Base-by-base conservation (phyloP, 371 early-diverging fungal genomes). In the Nematocida sp. region DNA sequence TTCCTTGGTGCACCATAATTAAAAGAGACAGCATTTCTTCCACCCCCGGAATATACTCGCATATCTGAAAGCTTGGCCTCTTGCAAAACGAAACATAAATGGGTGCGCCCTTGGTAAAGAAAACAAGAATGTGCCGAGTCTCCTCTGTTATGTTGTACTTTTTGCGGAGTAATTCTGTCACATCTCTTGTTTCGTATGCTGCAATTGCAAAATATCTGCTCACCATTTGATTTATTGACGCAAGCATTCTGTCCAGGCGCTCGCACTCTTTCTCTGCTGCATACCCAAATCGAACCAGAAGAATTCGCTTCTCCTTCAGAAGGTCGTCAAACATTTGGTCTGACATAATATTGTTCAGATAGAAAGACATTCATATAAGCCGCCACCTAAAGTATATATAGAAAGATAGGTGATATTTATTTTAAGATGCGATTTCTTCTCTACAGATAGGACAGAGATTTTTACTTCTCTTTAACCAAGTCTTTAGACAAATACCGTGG, bases 371-470 rank as follows among this genome's bases (percentile, higher is more conserved):
- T 5, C 13, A 18, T 47, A 15, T 47, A 23, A 9, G 40, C n/a
- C 0, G 56, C 9, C n/a, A 15, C 6, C 56, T 54, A 20, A 13
- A 50, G 4, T 52, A 4, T 25, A 27, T 25, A 15, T 62, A 23
- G 9, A 4, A 61, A 20, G 60, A 42, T 15, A 9, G 6, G 6
- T 52, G n/a, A 54, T 60, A 23, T 62, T 46, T 60, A 72, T 72
- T 72, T 58, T 62, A 46, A 27, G 67, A 73, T 61, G 42, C 25
- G 42, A 73, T 82, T 47, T 72, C 82, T 64, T 55, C 66, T 58
- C 87, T 72, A 62, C 87, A 86, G 15, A 85, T 62, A 15, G 87
- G 85, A 62, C 87, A 86, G 13, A 61, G 57, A 47, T 82, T 72
- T 66, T 74, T 80, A 45, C 73, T 70, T 33, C 66, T 70, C 45